Evolutionary conservation across 2,329 filamentous ascomycete genomes (phyloP), one percentile per base, ranked within the genome.

Genomic region (Alternaria incomplexa): DNA sequence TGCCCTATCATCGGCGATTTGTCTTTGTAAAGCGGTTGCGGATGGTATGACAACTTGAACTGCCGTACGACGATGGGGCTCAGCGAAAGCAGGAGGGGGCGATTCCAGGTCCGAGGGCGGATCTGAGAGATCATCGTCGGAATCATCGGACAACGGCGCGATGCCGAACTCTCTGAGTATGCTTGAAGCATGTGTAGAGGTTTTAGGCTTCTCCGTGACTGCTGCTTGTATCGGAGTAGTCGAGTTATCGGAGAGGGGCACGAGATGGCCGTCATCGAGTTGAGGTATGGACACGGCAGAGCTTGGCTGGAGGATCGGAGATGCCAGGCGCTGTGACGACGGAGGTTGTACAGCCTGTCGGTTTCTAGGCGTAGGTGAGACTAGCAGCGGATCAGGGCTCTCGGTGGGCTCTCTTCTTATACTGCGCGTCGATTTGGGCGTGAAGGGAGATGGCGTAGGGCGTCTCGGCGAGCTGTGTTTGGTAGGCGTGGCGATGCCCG

Each of bases 361-460:
- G 10, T 9, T 22, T 13, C 51, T 70, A 9, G 64, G 65, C 3
- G 23, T 63, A 7, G 63, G 66, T 5, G 72, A 71, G 48, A 30
- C 58, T 47, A 75, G 71, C 3, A 78, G 65, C 2, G 73, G 73
- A 63, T 78, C 76, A n/a, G 76, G 75, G 44, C 76, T 78, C 45
- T 77, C 75, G 51, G 63, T 66, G n/a, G 36, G 61, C 30, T 68
- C 60, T 52, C 50, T 25, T 28, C n/a, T 47, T 12, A 26, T 40
- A 12, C 25, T 17, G 11, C 53, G 54, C 11, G 61, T 61, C 17
- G 60, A 48, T 9, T 26, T 40, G 10, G 69, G 70, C 58, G 72
- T 72, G 45, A 70, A 60, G n/a, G 72, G 67, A 47, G 72, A 74
- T 10, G 63, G 56, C 15, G 69, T 65, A 26, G 67, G 70, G 51